phyloP scores from a whole-genome alignment of 495 filamentous ascomycete species.

The Pyronema domesticum region DNA sequence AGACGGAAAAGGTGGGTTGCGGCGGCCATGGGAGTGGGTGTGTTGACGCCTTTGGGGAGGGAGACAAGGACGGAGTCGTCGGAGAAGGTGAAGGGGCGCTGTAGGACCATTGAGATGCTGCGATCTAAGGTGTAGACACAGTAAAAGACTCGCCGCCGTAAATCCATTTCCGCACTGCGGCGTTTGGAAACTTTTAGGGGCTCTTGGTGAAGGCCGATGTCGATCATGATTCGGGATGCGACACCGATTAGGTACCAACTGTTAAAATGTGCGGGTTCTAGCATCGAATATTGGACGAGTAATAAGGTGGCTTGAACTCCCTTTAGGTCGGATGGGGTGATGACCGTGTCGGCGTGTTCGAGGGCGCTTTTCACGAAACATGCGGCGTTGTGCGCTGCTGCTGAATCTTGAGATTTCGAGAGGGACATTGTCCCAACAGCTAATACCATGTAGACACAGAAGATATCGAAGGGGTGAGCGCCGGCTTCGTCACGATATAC shows the following conservation, averaged over 20 bases:
- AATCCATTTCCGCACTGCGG: slow-evolving; percentile 47
- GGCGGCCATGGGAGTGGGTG: slow-evolving; percentile 20
- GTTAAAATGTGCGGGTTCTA: slow-evolving; percentile 76
- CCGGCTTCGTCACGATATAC: slow-evolving; percentile 50
- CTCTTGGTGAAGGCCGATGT: slow-evolving; percentile 80
- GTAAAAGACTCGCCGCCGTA: slow-evolving; percentile 64
- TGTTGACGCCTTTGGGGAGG: slow-evolving; percentile 29
- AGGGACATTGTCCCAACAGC: slow-evolving; percentile 58
- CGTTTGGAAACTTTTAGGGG: slow-evolving; percentile 46
- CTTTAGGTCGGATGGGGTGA: slow-evolving; percentile 61
- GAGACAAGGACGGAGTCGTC: slow-evolving; percentile 67
- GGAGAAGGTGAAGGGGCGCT: slow-evolving; percentile 72
- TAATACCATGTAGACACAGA: slow-evolving; percentile 74
- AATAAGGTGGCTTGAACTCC: slow-evolving; percentile 74
- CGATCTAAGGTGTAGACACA: slow-evolving; percentile 75
- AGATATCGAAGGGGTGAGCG: slow-evolving; percentile 58
- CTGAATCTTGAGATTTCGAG: slow-evolving; percentile 37
- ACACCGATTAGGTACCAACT: slow-evolving; percentile 82
- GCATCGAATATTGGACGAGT: slow-evolving; percentile 69
- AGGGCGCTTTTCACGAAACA: slow-evolving; percentile 37
- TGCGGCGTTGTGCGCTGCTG: slow-evolving; percentile 23
- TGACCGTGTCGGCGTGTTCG: slow-evolving; percentile 55
- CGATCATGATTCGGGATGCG: slow-evolving; percentile 64
- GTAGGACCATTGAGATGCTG: slow-evolving; percentile 60
- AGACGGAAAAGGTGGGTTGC: slow-evolving; percentile 52